A percentile compares a stretch with the other conserved stretches of the same genome.
phyloP scores from a whole-genome alignment of 192 early-diverging fungal species.

The Rhizoclosmatium sp. region DNA sequence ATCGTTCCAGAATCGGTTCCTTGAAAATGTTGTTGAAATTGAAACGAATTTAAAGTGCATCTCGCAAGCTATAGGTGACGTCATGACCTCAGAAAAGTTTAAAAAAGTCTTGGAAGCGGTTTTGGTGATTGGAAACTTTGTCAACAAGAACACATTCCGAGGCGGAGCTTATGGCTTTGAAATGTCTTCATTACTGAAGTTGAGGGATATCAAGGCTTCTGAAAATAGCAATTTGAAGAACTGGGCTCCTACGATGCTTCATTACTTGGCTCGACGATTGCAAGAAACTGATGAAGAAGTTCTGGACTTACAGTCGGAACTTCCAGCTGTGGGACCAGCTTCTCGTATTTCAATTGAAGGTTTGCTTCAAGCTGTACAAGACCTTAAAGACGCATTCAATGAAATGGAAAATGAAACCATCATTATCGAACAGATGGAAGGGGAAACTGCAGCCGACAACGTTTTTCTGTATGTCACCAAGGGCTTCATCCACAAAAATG shows the following conservation, averaged over 20 bases:
- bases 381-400: slow-evolving; percentile 40
- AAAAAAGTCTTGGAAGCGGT: slow-evolving; percentile 46
- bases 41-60: slow-evolving; percentile 46
- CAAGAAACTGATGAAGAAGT: slow-evolving; percentile 45
- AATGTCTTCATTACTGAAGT: slow-evolving; percentile 47
- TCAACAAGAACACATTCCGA: slow-evolving; percentile 58
- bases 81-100: slow-evolving; percentile 43
- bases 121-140: slow-evolving; percentile 60
- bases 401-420: slow-evolving; percentile 41
- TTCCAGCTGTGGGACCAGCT: slow-evolving; percentile 50
- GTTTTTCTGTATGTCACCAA: slow-evolving; percentile 42
- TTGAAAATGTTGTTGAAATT: slow-evolving; percentile 57
- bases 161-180: slow-evolving; percentile 61
- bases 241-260: slow-evolving; percentile 54
- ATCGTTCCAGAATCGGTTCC: slow-evolving; percentile 50
- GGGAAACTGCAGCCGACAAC: slow-evolving; percentile 19
- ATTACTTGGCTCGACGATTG: slow-evolving; percentile 52
- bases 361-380: slow-evolving; percentile 43
- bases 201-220: slow-evolving; percentile 54
- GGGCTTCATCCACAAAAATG: slow-evolving; percentile 35
- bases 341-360: slow-evolving; percentile 34
- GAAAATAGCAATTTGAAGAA: slow-evolving; percentile 10
- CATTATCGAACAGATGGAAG: slow-evolving; percentile 14
- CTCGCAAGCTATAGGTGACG: slow-evolving; percentile 41
- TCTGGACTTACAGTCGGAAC: slow-evolving; percentile 49